phyloP scores from a whole-genome alignment of 1,284 basidiomycete genomes.

The Fomitiporia mediterranea region DNA sequence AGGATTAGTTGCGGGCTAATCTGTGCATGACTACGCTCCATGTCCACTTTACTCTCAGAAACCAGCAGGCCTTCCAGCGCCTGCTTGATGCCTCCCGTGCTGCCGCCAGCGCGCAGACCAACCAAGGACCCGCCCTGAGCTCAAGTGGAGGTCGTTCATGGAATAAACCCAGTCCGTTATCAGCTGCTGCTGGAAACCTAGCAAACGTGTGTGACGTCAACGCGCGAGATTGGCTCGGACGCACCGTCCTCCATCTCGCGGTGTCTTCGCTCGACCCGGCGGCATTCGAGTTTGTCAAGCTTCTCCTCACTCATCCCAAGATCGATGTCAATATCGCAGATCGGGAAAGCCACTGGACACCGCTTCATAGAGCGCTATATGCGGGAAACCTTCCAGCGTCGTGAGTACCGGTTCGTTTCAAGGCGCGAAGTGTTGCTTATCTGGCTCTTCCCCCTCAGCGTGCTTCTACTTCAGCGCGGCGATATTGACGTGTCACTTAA shows the following conservation, averaged over 20 bases:
- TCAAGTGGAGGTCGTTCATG: slow-evolving; percentile 58
- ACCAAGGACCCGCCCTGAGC: slow-evolving; percentile 35
- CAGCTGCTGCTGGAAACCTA: slow-evolving; percentile 26
- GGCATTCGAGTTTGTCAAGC: slow-evolving; percentile 74
- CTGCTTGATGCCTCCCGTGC: slow-evolving; percentile 55
- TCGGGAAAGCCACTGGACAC: slow-evolving; percentile 85
- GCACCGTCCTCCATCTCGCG: slow-evolving; percentile 84
- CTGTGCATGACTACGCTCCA: slow-evolving; percentile 75
- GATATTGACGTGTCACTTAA: slow-evolving; percentile 77
- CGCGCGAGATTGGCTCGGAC: slow-evolving; percentile 64
- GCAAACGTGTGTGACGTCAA: slow-evolving; percentile 57
- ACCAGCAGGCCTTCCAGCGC: slow-evolving; percentile 79
- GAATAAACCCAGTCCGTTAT: slow-evolving; percentile 48
- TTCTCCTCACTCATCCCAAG: slow-evolving; percentile 74
- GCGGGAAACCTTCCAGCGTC: slow-evolving; percentile 79
- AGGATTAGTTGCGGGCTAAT: neutral
- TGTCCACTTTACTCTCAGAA: slow-evolving; percentile 71
- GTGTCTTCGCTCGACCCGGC: slow-evolving; percentile 56
- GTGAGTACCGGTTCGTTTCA: slow-evolving; percentile 34
- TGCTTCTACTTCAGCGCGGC: slow-evolving; percentile 68
- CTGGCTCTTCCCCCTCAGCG: slow-evolving; percentile 40
- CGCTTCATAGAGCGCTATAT: slow-evolving; percentile 90
- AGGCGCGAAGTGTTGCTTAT: slow-evolving; percentile 8
- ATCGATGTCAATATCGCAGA: slow-evolving; percentile 85
- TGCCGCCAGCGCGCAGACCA: slow-evolving; percentile 30